These are phyloP conservation scores for Phytopythium montanum DNA, from an alignment of 352 stramenopile species.

Conservation along the genomic window DNA sequence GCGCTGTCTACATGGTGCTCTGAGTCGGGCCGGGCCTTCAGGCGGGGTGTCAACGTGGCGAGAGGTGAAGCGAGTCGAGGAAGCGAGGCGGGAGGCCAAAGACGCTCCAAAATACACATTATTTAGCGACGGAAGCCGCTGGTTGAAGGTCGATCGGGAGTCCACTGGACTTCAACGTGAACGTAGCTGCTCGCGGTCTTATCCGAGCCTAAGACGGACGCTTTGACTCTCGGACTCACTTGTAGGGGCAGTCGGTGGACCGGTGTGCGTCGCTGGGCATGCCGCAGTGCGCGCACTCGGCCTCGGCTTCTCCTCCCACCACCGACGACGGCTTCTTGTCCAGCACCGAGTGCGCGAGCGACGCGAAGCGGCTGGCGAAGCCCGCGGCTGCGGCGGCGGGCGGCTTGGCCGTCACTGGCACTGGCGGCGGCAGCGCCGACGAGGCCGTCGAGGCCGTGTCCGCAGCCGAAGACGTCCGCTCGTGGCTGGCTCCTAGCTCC, in stretches of 20 bases:
- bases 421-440: conserved; percentile 25
- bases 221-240: conserved; percentile 15
- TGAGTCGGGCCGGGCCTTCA: conserved; percentile 23
- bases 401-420: conserved; percentile 30
- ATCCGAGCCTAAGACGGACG: too few species aligned
- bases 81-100: not conserved
- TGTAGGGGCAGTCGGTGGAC: conserved; percentile 51
- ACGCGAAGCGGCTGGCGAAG: conserved; percentile 62
- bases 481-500: conserved; percentile 27
- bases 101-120: conserved; percentile 7
- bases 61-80: not conserved
- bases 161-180: too few species aligned
- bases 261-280: conserved; percentile 38
- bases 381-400: conserved; percentile 23
- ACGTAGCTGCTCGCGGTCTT: too few species aligned
- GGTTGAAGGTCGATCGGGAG: too few species aligned
- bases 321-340: conserved; percentile 46
- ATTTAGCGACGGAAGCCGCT: conserved; percentile 6
- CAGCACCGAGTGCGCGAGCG: conserved; percentile 45
- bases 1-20: conserved; percentile 72
- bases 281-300: conserved; percentile 42
- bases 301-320: conserved; percentile 28
- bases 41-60: too few species aligned
- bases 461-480: conserved; percentile 16
- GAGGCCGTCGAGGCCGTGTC: conserved; percentile 5